phyloP scores from a whole-genome alignment of 2,329 filamentous ascomycete genomes.

The Ophiosphaerella narmari region DNA sequence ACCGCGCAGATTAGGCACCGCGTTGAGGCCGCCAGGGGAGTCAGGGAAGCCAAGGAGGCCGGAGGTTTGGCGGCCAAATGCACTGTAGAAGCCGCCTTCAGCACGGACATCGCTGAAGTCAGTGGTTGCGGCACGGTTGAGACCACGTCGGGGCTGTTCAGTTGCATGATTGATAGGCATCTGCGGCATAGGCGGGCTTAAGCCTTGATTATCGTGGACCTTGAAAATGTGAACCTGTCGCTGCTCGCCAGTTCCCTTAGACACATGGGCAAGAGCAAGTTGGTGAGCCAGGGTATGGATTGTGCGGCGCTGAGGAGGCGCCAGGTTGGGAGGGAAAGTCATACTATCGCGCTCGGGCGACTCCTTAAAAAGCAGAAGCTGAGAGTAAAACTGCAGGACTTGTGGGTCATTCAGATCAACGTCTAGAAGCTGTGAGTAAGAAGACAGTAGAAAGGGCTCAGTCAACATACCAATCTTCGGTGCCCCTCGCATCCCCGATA shows the following conservation, averaged over 20 bases:
- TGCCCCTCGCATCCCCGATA: constrained; percentile 59
- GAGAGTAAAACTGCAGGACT: constrained; percentile 85
- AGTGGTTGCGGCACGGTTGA: constrained; percentile 95
- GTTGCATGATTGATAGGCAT: constrained; percentile 68
- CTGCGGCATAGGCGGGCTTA: constrained; percentile 66
- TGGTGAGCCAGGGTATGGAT: constrained; percentile 95
- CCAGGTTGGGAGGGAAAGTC: constrained; percentile 79
- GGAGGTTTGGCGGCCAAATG: constrained; percentile 78
- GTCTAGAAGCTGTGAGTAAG: constrained; percentile 54
- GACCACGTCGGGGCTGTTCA: constrained; percentile 78
- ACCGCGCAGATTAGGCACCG: constrained; percentile 80
- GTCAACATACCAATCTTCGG: constrained; percentile 49
- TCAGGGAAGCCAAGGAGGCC: constrained; percentile 81
- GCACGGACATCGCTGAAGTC: constrained; percentile 87
- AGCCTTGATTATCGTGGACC: constrained; percentile 60
- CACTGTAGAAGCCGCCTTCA: constrained; percentile 73
- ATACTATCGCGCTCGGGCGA: constrained; percentile 77
- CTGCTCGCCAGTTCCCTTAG: constrained; percentile 83
- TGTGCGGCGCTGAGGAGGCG: constrained; percentile 82
- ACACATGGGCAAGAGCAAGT: constrained; percentile 89
- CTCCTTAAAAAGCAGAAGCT: constrained; percentile 86
- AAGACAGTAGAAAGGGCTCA: constrained; percentile 7
- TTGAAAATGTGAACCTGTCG: constrained; percentile 91
- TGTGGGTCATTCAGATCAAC: constrained; percentile 91
- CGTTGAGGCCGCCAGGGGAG: constrained; percentile 68